A percentile compares a stretch with the other conserved stretches of the same genome.
phyloP scores from a whole-genome alignment of 2,329 filamentous ascomycete genomes.

The Dissoconium aciculare region DNA sequence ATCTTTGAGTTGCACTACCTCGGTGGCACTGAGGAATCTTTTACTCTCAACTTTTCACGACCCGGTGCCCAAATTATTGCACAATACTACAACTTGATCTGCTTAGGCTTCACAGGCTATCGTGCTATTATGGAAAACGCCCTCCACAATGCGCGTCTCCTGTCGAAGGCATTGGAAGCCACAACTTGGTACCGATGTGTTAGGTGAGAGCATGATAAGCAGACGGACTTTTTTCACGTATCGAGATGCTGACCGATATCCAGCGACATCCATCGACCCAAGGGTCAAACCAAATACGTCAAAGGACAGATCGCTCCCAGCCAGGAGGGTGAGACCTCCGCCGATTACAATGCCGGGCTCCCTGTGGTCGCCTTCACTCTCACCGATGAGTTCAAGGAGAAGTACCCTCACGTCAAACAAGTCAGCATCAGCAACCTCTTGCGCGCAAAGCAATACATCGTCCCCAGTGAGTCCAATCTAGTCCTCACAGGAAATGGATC shows the following conservation, averaged over 20 bases:
- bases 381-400: conserved; percentile 43
- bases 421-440: conserved; percentile 47
- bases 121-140: conserved; percentile 51
- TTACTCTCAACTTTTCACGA: conserved; percentile 58
- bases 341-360: conserved; percentile 48
- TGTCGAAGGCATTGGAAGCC: conserved; percentile 48
- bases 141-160: conserved; percentile 47
- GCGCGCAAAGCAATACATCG: conserved; percentile 54
- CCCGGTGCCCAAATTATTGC: conserved; percentile 55
- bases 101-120: conserved; percentile 53
- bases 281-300: conserved; percentile 31
- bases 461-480: conserved; percentile 44
- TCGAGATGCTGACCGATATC: neutral
- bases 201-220: neutral
- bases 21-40: conserved; percentile 55
- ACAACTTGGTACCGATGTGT: conserved; percentile 53
- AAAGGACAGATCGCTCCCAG: conserved; percentile 30
- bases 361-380: conserved; percentile 55
- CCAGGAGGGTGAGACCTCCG: conserved; percentile 36
- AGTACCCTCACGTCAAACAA: conserved; percentile 50
- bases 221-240: neutral
- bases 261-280: conserved; percentile 47
- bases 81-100: conserved; percentile 60
- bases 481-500: too few species aligned
- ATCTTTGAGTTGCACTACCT: conserved; percentile 59